Evolutionary conservation across 2,329 filamentous ascomycete species (phyloP).

Genomic region (Pseudomassariella vexata): DNA sequence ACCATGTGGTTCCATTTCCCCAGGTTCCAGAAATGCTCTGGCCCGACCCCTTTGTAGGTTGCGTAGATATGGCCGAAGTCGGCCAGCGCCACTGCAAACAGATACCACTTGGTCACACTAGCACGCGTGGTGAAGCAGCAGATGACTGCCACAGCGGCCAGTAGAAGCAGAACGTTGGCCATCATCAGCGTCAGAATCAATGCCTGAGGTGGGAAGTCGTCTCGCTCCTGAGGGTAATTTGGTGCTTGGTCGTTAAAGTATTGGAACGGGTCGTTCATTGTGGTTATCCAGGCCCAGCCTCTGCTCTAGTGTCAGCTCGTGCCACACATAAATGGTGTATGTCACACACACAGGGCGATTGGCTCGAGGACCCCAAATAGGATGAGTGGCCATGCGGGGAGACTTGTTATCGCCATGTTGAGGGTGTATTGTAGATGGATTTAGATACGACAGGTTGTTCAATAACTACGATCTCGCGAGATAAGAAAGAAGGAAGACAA

Average conservation of each 20-base stretch:
- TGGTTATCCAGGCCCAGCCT: slow-evolving; percentile 16
- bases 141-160: slow-evolving; percentile 21
- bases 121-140: slow-evolving; percentile 23
- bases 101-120: slow-evolving; percentile 16
- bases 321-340: slow-evolving; percentile 6
- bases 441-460: too few species aligned
- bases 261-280: slow-evolving; percentile 16
- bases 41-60: slow-evolving; percentile 21
- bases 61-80: slow-evolving; percentile 29
- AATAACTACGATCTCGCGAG: too few species aligned
- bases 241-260: slow-evolving; percentile 23
- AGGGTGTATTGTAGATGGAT: too few species aligned
- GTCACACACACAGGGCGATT: slow-evolving; percentile 16
- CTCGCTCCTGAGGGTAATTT: slow-evolving; percentile 9
- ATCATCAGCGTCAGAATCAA: slow-evolving; percentile 20
- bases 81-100: slow-evolving; percentile 22
- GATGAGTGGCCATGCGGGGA: slow-evolving; percentile 2
- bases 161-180: slow-evolving; percentile 24
- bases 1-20: slow-evolving; percentile 23
- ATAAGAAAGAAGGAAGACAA: too few species aligned
- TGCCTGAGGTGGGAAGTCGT: slow-evolving; percentile 14
- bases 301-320: slow-evolving; percentile 7
- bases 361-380: slow-evolving; percentile 15
- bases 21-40: slow-evolving; percentile 17
- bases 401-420: slow-evolving; percentile 2